Conservation (phyloP, 257 asterid species). For the Nicotiana obtusifolia region DNA sequence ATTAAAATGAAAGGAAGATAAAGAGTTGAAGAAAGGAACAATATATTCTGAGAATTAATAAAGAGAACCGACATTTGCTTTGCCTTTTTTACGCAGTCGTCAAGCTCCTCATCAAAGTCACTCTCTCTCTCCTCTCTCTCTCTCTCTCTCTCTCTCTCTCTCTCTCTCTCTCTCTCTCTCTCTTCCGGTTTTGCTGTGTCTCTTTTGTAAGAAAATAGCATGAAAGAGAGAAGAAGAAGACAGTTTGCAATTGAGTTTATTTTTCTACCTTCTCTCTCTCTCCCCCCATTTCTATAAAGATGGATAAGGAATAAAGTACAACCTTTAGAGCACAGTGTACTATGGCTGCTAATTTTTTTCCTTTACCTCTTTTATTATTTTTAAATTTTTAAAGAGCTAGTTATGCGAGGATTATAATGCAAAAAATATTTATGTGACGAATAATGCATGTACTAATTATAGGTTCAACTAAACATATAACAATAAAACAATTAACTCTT, state of each 20-base stretch:
- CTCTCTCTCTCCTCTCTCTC: neutral
- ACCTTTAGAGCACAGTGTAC: neutral
- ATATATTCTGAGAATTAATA: neutral
- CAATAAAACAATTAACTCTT: too few relatives aligned
- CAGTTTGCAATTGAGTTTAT: neutral
- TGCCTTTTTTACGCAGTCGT: slow-evolving; percentile 21
- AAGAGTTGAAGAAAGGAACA: slow-evolving; percentile 12
- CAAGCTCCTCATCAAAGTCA: slow-evolving; percentile 35
- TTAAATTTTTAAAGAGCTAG: neutral
- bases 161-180: neutral
- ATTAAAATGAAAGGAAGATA: slow-evolving; percentile 14
- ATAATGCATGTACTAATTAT: too few relatives aligned
- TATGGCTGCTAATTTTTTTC: neutral
- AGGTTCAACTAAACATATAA: too few relatives aligned
- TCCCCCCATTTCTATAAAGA: slow-evolving; percentile 9
- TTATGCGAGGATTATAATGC: too few relatives aligned
- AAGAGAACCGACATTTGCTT: slow-evolving; percentile 43
- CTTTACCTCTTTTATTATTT: neutral
- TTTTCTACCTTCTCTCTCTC: slow-evolving; percentile 27
- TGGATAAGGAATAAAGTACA: neutral
- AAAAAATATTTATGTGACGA: neutral
- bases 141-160: slow-evolving; percentile 10
- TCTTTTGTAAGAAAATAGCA: slow-evolving; percentile 30
- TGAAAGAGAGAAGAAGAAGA: slow-evolving; percentile 32
- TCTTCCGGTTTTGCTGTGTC: slow-evolving; percentile 6